Percentiles rank a stretch among this genome's conserved stretches.
These are phyloP conservation scores for Tubosaeta sp. DNA, from an alignment of 768 basidiomycete species.

Conservation along the genomic window DNA sequence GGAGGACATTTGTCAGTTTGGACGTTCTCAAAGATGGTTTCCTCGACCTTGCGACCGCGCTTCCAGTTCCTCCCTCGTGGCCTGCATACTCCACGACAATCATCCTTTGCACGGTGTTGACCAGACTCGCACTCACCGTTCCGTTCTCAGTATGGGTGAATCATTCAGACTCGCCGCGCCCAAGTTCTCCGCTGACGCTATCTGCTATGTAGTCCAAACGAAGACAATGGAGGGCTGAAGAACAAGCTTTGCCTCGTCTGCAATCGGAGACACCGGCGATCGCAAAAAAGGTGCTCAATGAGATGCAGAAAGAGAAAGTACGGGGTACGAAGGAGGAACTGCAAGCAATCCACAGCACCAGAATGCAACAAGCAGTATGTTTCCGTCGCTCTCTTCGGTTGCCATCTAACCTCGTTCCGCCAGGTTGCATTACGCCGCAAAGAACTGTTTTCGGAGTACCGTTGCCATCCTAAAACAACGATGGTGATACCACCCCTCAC, in stretches of 20 bases:
- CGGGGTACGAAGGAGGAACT: conserved; percentile 52
- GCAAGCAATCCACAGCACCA: conserved; percentile 43
- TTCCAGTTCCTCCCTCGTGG: conserved; percentile 65
- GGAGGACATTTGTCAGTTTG: conserved; percentile 23
- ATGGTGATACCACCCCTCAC: conserved; percentile 57
- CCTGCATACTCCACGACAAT: conserved; percentile 76
- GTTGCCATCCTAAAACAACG: conserved; percentile 53
- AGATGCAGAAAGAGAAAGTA: conserved; percentile 56
- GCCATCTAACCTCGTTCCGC: conserved; percentile 3
- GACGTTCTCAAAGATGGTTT: conserved; percentile 55
- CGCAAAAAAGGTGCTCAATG: conserved; percentile 30
- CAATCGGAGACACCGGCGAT: conserved; percentile 43
- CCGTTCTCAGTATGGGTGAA: conserved; percentile 76
- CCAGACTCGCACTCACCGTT: conserved; percentile 56
- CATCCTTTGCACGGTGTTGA: conserved; percentile 58
- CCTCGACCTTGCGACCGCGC: conserved; percentile 67
- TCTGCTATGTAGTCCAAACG: conserved; percentile 47
- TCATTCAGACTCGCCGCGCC: background rate
- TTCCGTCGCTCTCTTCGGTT: background rate
- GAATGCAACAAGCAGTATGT: conserved; percentile 46
- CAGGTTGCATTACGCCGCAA: conserved; percentile 54
- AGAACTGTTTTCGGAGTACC: conserved; percentile 56
- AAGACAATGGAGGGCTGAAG: conserved; percentile 56
- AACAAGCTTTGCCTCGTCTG: conserved; percentile 55
- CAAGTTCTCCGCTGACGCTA: conserved; percentile 13